Conservation (phyloP, 306 rosid genomes). For the Citrullus colocynthis region DNA sequence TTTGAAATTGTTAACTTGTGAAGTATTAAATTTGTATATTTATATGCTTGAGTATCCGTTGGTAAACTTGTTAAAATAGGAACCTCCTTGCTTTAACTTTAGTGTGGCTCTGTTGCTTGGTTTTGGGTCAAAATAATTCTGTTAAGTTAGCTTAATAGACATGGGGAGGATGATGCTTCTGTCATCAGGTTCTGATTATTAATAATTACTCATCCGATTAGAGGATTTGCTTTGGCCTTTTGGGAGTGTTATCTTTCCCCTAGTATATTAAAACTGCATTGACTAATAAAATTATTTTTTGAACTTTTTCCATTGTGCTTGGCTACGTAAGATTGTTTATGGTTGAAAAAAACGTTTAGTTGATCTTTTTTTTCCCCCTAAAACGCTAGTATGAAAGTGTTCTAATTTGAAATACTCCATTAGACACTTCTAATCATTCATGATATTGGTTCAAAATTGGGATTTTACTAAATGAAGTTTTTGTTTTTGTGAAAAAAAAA, state of each 20-base stretch:
- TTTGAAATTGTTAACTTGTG: background rate
- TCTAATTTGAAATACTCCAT: background rate
- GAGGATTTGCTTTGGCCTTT: background rate
- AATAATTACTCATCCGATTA: background rate
- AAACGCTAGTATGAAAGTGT: background rate
- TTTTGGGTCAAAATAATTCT: background rate
- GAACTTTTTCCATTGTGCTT: background rate
- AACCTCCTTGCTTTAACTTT: background rate
- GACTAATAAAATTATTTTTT: background rate
- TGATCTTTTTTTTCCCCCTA: background rate
- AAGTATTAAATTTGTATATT: background rate
- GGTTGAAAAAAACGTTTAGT: background rate
- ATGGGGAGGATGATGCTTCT: background rate
- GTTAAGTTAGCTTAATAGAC: background rate
- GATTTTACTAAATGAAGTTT: background rate
- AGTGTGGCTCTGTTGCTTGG: background rate
- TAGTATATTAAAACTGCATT: background rate
- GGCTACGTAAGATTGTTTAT: background rate
- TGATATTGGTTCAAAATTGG: background rate
- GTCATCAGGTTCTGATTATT: background rate
- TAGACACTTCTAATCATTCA: background rate
- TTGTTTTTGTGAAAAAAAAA: background rate
- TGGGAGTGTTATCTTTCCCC: background rate
- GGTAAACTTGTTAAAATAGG: background rate
- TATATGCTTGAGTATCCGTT: background rate